Evolutionary conservation across 345 rosid genomes (phyloP).

Genomic region (Psidium friedrichsthalianum): DNA sequence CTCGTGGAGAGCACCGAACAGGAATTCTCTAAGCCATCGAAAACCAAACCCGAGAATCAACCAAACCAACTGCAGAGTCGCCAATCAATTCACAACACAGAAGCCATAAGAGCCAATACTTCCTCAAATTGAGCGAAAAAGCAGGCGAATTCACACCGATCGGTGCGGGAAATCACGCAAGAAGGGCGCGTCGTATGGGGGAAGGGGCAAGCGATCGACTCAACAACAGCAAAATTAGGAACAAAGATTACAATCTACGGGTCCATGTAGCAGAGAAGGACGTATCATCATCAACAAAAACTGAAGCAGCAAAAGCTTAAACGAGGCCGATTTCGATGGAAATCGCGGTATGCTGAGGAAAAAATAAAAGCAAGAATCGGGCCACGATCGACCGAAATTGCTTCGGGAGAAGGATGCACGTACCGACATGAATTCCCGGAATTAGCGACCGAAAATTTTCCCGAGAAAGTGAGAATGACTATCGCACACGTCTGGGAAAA

Average conservation of each 20-base stretch:
- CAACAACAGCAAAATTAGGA: background rate
- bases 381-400: background rate
- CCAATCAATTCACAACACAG: background rate
- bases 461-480: background rate
- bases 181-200: no score
- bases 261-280: background rate
- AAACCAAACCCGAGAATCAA: background rate
- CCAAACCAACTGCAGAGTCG: background rate
- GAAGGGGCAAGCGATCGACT: background rate
- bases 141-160: background rate
- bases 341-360: background rate
- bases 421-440: slow-evolving; percentile 53
- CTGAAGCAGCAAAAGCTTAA: background rate
- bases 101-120: background rate
- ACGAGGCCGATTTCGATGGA: background rate
- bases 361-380: background rate
- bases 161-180: background rate
- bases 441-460: background rate
- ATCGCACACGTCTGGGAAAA: background rate
- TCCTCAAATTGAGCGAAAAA: background rate
- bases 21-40: background rate
- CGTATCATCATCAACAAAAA: background rate
- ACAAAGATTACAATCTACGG: background rate
- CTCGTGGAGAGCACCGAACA: background rate
- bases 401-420: slow-evolving; percentile 6